Conservation (phyloP, 768 basidiomycete species). For the Phylloporus sp. region DNA sequence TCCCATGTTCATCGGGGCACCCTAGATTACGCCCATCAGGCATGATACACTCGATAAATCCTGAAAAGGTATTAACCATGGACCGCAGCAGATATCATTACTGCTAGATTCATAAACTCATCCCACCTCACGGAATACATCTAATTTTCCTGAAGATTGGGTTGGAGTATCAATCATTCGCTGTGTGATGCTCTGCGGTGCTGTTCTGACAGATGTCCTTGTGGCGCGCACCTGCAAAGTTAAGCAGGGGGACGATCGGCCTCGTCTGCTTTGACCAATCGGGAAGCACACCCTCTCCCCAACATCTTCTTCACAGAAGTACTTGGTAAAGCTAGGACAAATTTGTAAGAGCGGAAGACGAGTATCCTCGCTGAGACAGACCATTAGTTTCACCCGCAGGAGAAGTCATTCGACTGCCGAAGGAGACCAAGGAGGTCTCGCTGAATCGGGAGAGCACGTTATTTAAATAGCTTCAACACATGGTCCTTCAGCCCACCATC, state of each 20-base stretch:
- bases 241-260: neutral
- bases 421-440: neutral
- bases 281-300: neutral
- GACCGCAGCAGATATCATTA: neutral
- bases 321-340: neutral
- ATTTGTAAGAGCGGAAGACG: neutral
- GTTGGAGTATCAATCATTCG: too few relatives aligned
- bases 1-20: neutral
- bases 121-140: conserved; percentile 3
- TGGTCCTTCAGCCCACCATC: neutral
- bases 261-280: neutral
- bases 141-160: neutral
- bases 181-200: neutral
- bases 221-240: neutral
- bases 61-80: neutral
- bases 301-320: neutral
- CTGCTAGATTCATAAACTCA: conserved; percentile 3
- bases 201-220: neutral
- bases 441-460: neutral
- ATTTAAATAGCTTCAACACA: neutral
- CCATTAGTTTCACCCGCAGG: neutral
- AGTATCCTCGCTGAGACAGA: neutral
- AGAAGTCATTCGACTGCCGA: neutral
- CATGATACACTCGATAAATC: neutral
- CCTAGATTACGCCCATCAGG: neutral